Base-by-base conservation (phyloP, 2,329 filamentous ascomycete species). In the Pseudogymnoascus verrucosus region DNA sequence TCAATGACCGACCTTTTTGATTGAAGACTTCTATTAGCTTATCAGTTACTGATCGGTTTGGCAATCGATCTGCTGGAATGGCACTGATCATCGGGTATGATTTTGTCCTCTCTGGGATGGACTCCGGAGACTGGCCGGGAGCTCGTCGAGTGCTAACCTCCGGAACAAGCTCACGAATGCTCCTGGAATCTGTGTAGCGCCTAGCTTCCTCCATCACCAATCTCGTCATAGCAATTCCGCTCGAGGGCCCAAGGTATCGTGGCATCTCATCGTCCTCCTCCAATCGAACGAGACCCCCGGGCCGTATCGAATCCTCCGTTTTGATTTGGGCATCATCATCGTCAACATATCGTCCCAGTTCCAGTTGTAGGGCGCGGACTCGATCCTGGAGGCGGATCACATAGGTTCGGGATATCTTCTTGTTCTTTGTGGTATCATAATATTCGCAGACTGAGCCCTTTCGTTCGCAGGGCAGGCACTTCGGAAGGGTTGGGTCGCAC, bases 201-300 rank as follows among this genome's bases (percentile, higher is more conserved):
- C 96, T 98, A 62, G 93, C 93, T 76, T 96, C 87, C 74, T 97
- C 93, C 89, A 99, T 97, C 10, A 99, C 88, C 69, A 98, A 82
- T 31, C 93, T 87, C 11, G 93, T 96, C 79, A 98, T 96, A 72
- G 92, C 91, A 71, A 97, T 96, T 65, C 93, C 95, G 74, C 93
- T 98, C 60, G 93, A 96, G 2, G 95, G 90, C 0, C 95, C 95
- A 2, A 99, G 80, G 73, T 95, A 98, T 67, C 93, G 90, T 14
- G 90, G 87, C 1, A 84, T 88, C 76, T 97, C 93, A 74, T 96
- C 91, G 63, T 88, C 87, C 70, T 93, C 90, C 71, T 89, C 87
- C 62, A 98, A 85, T 47, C 88, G 89, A 69, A 98, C 91, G 68
- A 93, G 84, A 26, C 92, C 93, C 21, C 91, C 91, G 0, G 90